Evolutionary conservation across 257 asterid genomes (phyloP).

Genomic region (Orobanche coerulescens): DNA sequence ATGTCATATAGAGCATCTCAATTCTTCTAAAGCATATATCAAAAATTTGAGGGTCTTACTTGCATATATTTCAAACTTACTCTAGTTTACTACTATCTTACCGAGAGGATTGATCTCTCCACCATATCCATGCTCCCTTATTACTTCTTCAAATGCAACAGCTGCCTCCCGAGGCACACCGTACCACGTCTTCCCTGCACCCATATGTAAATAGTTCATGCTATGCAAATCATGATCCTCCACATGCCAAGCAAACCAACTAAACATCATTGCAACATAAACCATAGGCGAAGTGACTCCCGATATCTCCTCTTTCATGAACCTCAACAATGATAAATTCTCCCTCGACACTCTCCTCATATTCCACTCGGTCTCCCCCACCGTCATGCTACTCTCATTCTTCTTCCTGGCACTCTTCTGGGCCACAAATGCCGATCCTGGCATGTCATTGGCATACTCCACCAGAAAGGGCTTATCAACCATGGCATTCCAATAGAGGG

Average conservation of each 20-base stretch:
- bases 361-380: conserved; percentile 95
- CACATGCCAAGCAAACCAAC: conserved; percentile 99
- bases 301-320: conserved; percentile 98
- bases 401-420: conserved; percentile 35
- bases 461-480: conserved; percentile 90
- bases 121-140: conserved; percentile 87
- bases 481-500: conserved; percentile 91
- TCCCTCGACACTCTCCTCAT: conserved; percentile 97
- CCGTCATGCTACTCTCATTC: conserved; percentile 30
- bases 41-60: background rate
- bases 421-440: conserved; percentile 84
- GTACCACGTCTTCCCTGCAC: conserved; percentile 95
- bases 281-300: conserved; percentile 99
- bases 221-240: conserved; percentile 99
- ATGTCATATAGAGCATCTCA: conserved; percentile 4
- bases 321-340: conserved; percentile 69
- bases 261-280: conserved; percentile 96
- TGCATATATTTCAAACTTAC: background rate
- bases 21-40: conserved; percentile 5
- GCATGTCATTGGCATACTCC: conserved; percentile 98
- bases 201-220: conserved; percentile 85
- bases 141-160: conserved; percentile 89
- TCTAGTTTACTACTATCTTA: conserved; percentile 25
- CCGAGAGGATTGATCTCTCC: conserved; percentile 98
- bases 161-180: conserved; percentile 97